Conservation (phyloP, 345 rosid species). For the sweet orange (Citrus sinensis) region DVS_A1.0 CM039169.1:32538001-32538500, state of each 20-base stretch:
- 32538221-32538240: not conserved
- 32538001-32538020: not conserved
- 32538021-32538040: not conserved
- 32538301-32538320: conserved; percentile 93
- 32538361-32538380: conserved; percentile 79
- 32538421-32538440: conserved; percentile 35
- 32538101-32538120: not conserved
- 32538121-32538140: not conserved
- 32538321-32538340: conserved; percentile 99
- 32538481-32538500: not conserved
- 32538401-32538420: conserved; percentile 82
- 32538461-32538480: not conserved
- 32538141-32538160: not conserved
- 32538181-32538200: not conserved
- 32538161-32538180: not conserved
- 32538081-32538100: not conserved
- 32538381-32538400: conserved; percentile 89
- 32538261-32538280: not conserved
- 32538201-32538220: not conserved
- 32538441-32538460: not conserved
- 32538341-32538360: conserved; percentile 95
- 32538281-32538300: conserved; percentile 34
- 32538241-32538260: not conserved
- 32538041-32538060: not conserved
- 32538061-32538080: not conserved